Percentiles rank a stretch among this genome's conserved stretches.
phyloP scores from a whole-genome alignment of 345 rosid species.

The Turnera subulata region DNA sequence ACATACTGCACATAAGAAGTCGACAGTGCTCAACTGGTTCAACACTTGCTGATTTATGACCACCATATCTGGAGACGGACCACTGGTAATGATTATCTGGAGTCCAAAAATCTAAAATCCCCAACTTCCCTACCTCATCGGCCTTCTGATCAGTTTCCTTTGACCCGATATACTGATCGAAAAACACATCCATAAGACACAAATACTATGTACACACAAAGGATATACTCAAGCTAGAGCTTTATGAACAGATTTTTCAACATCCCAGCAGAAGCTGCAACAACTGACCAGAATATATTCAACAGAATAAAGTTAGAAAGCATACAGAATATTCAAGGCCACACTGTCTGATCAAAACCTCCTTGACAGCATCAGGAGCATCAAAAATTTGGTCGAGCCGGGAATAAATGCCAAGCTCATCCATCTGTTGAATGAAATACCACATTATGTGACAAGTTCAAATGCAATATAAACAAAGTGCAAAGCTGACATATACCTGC shows the following conservation, averaged over 20 bases:
- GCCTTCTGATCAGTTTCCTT: slow-evolving; percentile 78
- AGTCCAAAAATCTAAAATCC: slow-evolving; percentile 81
- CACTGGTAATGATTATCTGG: slow-evolving; percentile 89
- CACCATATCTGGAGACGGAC: slow-evolving; percentile 85
- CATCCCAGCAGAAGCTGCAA: not conserved
- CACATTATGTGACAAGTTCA: slow-evolving; percentile 9
- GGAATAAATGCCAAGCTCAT: slow-evolving; percentile 65
- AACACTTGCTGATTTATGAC: slow-evolving; percentile 65
- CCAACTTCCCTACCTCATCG: slow-evolving; percentile 62
- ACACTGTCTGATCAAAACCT: slow-evolving; percentile 74
- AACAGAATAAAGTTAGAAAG: slow-evolving; percentile 13
- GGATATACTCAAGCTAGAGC: not conserved
- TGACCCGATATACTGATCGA: slow-evolving; percentile 70
- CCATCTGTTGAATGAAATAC: slow-evolving; percentile 41
- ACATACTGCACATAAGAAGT: slow-evolving; percentile 64
- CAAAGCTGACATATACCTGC: slow-evolving; percentile 36
- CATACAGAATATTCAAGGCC: slow-evolving; percentile 77
- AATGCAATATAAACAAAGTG: not conserved
- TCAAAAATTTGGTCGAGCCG: slow-evolving; percentile 94
- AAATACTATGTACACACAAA: not conserved
- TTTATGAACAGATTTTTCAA: not conserved
- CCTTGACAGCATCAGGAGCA: slow-evolving; percentile 85
- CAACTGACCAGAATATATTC: not conserved
- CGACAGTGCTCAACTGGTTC: slow-evolving; percentile 68
- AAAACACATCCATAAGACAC: slow-evolving; percentile 10